These are phyloP conservation scores for Lentinula guzmanii DNA, from an alignment of 768 basidiomycete species.

Conservation along the genomic window DNA sequence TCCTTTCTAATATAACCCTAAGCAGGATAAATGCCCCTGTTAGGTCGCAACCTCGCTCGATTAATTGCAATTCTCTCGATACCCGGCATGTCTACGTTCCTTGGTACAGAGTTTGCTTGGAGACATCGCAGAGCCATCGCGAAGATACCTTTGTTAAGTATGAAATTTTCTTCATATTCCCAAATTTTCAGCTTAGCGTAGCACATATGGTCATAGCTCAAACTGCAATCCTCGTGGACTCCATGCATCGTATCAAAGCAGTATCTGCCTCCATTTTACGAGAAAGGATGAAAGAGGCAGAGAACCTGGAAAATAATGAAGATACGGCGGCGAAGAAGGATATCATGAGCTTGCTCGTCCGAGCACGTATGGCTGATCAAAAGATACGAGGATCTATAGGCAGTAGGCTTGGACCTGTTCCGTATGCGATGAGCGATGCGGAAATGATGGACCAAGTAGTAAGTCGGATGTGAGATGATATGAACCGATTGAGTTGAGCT, in stretches of 20 bases:
- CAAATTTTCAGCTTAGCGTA: neutral
- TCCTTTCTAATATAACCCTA: neutral
- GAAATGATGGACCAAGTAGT: slow-evolving; percentile 51
- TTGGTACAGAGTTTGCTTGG: slow-evolving; percentile 30
- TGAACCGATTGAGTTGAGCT: neutral
- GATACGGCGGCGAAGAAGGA: slow-evolving; percentile 30
- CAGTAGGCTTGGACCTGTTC: slow-evolving; percentile 8
- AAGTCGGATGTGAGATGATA: neutral
- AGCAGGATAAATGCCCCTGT: neutral
- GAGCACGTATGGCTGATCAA: slow-evolving; percentile 25
- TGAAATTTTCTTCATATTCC: too few relatives aligned
- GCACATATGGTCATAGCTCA: neutral
- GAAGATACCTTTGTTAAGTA: neutral
- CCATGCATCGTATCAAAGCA: slow-evolving; percentile 35
- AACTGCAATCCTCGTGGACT: slow-evolving; percentile 22
- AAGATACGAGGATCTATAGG: neutral
- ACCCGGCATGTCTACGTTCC: slow-evolving; percentile 27
- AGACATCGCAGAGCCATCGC: slow-evolving; percentile 20
- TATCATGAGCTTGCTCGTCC: slow-evolving; percentile 47
- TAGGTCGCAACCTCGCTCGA: slow-evolving; percentile 24
- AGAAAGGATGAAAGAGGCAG: slow-evolving; percentile 32
- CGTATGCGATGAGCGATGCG: slow-evolving; percentile 37
- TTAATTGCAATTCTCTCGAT: slow-evolving; percentile 28
- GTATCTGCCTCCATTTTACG: slow-evolving; percentile 34
- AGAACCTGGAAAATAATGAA: neutral